Conservation (phyloP, 768 basidiomycete species). For the Rhodotorula diobovata region DNA sequence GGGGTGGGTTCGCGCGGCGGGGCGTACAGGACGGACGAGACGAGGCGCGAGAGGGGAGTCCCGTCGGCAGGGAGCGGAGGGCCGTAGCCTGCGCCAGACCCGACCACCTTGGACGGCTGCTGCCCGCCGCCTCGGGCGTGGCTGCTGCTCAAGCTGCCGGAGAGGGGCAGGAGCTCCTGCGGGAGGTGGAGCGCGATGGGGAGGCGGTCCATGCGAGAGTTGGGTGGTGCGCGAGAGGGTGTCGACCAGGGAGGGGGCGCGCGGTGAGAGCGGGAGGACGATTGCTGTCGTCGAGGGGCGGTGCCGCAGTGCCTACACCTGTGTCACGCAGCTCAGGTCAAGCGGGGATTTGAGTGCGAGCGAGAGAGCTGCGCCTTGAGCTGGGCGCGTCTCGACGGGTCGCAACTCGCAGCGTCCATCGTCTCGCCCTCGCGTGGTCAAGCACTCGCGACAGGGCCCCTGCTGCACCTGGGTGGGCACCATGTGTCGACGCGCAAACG, state of each 20-base stretch:
- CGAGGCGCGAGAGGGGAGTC: conserved; percentile 34
- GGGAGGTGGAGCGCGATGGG: conserved; percentile 42
- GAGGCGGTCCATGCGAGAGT: conserved; percentile 24
- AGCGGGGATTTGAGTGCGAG: too few relatives aligned
- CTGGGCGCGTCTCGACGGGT: neutral
- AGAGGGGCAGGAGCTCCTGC: conserved; percentile 33
- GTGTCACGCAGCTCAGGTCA: too few relatives aligned
- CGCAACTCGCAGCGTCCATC: too few relatives aligned
- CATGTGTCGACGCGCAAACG: too few relatives aligned
- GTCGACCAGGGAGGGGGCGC: neutral
- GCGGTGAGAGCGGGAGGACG: neutral
- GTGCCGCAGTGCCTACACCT: too few relatives aligned
- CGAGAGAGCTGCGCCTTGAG: too few relatives aligned
- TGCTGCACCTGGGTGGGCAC: too few relatives aligned
- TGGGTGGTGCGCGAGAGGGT: neutral
- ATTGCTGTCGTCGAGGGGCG: too few relatives aligned
- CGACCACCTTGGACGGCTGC: conserved; percentile 42
- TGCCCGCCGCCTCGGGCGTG: neutral
- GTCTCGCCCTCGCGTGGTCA: too few relatives aligned
- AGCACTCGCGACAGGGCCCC: too few relatives aligned
- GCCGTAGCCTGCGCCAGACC: conserved; percentile 35
- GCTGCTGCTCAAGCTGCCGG: conserved; percentile 20
- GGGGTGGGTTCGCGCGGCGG: conserved; percentile 31
- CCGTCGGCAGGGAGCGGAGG: conserved; percentile 32
- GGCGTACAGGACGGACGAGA: conserved; percentile 30